phyloP scores from a whole-genome alignment of 2,329 filamentous ascomycete genomes.

The Coleophoma eucalyptorum region DNA sequence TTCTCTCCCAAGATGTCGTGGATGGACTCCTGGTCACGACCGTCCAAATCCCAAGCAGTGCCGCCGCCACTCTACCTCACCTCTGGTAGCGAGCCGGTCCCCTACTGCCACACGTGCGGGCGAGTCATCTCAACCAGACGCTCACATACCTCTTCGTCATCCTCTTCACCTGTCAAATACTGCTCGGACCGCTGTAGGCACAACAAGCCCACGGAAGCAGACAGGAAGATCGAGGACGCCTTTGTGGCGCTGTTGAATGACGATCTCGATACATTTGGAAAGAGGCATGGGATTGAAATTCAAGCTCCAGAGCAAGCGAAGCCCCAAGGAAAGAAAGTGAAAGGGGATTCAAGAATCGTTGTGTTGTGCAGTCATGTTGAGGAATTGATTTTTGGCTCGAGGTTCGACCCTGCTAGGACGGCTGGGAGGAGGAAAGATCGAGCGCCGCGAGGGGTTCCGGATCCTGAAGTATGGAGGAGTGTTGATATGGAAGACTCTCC shows the following conservation, averaged over 20 bases:
- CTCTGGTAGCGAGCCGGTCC: slow-evolving; percentile 37
- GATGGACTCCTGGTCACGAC: slow-evolving; percentile 1
- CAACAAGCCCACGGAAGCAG: slow-evolving; percentile 44
- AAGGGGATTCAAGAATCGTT: slow-evolving; percentile 47
- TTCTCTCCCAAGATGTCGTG: not conserved
- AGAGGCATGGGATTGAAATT: slow-evolving; percentile 25
- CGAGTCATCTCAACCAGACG: slow-evolving; percentile 38
- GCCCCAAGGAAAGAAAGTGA: slow-evolving; percentile 25
- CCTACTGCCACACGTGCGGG: slow-evolving; percentile 55
- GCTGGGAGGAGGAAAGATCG: slow-evolving; percentile 42
- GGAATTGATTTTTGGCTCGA: slow-evolving; percentile 41
- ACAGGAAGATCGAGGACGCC: slow-evolving; percentile 47
- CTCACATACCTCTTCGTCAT: slow-evolving; percentile 19
- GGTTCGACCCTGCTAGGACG: slow-evolving; percentile 39
- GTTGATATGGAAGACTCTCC: slow-evolving; percentile 45
- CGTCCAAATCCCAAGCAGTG: slow-evolving; percentile 19
- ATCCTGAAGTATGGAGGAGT: slow-evolving; percentile 34
- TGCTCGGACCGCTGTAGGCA: slow-evolving; percentile 52
- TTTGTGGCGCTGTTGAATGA: slow-evolving; percentile 35
- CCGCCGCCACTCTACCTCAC: slow-evolving; percentile 52
- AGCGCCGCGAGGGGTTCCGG: slow-evolving; percentile 33
- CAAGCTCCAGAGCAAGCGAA: slow-evolving; percentile 24
- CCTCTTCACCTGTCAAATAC: slow-evolving; percentile 38
- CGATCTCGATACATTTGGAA: not conserved
- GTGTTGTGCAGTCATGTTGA: slow-evolving; percentile 48